Conservation (phyloP, 768 basidiomycete genomes). For the Mrakia frigida region DNA sequence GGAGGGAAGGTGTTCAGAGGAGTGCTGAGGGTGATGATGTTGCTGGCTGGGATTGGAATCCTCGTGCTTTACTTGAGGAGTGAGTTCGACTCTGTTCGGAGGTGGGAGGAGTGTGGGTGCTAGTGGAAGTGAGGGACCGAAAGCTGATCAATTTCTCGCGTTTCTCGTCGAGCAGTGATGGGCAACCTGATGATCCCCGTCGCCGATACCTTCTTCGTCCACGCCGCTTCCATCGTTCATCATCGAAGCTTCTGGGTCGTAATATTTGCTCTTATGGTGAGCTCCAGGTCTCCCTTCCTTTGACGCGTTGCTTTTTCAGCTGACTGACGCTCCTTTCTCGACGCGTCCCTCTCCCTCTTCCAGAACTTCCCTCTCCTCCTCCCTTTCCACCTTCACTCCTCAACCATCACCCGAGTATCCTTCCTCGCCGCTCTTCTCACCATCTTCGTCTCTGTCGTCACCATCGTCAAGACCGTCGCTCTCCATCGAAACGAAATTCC, state of each 20-base stretch:
- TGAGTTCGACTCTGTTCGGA: not conserved
- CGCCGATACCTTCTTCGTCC: not conserved
- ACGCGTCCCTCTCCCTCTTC: not conserved
- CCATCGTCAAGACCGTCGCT: constrained; percentile 22
- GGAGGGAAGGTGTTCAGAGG: not conserved
- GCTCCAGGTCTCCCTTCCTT: not conserved
- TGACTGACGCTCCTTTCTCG: not conserved
- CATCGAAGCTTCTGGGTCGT: constrained; percentile 11
- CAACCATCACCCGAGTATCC: constrained; percentile 10
- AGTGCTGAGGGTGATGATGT: not conserved
- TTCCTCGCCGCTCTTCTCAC: constrained; percentile 3
- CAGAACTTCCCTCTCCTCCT: constrained; percentile 17
- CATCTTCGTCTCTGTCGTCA: constrained; percentile 23
- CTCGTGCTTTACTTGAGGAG: constrained; percentile 24
- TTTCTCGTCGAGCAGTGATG: constrained; percentile 6
- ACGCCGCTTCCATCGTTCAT: not conserved
- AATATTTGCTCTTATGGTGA: constrained; percentile 12
- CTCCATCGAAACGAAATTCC: not conserved
- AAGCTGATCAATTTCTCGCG: not conserved
- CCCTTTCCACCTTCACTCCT: constrained; percentile 4
- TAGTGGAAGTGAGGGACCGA: no score
- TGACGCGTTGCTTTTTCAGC: not conserved
- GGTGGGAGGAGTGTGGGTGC: not conserved
- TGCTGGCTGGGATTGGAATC: constrained; percentile 23
- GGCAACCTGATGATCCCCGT: constrained; percentile 18